These are phyloP conservation scores for Trichoderma sp. DNA, from an alignment of 2,329 filamentous ascomycete species.

Conservation along the genomic window DNA sequence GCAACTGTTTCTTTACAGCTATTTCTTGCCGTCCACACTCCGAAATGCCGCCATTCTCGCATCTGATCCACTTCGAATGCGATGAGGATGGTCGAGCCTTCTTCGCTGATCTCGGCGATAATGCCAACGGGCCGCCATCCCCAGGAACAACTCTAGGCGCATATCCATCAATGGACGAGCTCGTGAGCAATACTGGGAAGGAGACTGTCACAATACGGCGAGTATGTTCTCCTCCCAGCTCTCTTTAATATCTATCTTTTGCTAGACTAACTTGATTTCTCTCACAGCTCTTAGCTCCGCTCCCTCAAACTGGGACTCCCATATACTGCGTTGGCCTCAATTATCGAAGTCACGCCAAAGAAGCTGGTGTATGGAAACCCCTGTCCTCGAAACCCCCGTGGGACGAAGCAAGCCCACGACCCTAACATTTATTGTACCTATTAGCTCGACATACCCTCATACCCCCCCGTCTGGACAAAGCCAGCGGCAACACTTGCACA, in stretches of 20 bases:
- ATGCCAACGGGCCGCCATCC: not conserved
- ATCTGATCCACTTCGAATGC: not conserved
- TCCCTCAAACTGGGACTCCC: not conserved
- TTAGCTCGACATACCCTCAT: not conserved
- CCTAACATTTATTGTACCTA: not conserved
- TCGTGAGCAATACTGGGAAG: not conserved
- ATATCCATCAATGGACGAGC: not conserved
- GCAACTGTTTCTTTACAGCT: not conserved
- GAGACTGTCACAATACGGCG: not conserved
- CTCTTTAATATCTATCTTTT: not conserved
- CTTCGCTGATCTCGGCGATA: not conserved
- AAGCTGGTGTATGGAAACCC: constrained; percentile 14
- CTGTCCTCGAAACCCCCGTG: not conserved
- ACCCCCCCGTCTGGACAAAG: not conserved
- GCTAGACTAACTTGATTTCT: not conserved
- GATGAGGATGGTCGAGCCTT: not conserved
- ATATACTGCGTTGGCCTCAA: constrained; percentile 31
- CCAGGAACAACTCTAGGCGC: not conserved
- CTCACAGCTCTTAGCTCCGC: not conserved
- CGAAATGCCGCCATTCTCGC: not conserved
- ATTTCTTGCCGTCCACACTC: not conserved
- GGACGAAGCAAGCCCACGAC: not conserved
- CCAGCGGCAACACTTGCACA: not conserved
- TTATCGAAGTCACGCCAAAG: constrained; percentile 28
- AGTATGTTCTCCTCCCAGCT: not conserved